Evolutionary conservation across 192 early-diverging fungal genomes (phyloP), one percentile per base, ranked within the genome.

Genomic region (Piromyces sp.): DNA sequence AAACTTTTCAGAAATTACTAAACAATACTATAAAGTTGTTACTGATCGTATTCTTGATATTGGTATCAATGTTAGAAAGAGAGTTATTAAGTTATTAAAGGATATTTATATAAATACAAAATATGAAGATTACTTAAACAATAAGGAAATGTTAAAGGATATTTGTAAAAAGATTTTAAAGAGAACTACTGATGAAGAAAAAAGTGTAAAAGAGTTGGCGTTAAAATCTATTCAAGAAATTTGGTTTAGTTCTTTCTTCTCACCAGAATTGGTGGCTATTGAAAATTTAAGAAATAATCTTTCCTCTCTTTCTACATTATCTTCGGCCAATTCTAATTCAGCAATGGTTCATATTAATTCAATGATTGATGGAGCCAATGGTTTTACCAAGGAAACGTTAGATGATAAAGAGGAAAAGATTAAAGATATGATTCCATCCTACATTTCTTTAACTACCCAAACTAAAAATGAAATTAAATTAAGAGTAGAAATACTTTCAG

Each of bases 31-130:
- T 82, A 89, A 91, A 33, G 86, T 94, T 51, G 88, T 97, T 58
- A 93, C 92, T 80, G 93, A 91, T 14, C 87, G 96, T 30, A 89
- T 96, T 5, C 86, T 95, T 83, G 97, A 98, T 87, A 95, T 93
- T 31, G 94, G 95, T 12, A 79, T 93, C 13, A 96, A 88, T 84
- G 96, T 98, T 29, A 92, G 97, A 26, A 96, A 96, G 86, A 91
- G 95, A 1, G 90, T 96, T 2, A 89, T 98, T 30, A 90, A 92
- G 80, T 85, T 98, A 2, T 83, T 96, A 30, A 86, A 88, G 78
- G 94, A 95, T 42, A 90, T 97, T 17, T 96, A 92, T 79, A 30
- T 86, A 12, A 85, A 88, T 79, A 86, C 87, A 14, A 83, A 86
- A 68, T 68, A 68, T 68, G 51, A 68, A n/a, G 51, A 68, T 68